Evolutionary conservation across 768 basidiomycete genomes (phyloP).

Genomic region (Phanerochaete carnosa): DNA sequence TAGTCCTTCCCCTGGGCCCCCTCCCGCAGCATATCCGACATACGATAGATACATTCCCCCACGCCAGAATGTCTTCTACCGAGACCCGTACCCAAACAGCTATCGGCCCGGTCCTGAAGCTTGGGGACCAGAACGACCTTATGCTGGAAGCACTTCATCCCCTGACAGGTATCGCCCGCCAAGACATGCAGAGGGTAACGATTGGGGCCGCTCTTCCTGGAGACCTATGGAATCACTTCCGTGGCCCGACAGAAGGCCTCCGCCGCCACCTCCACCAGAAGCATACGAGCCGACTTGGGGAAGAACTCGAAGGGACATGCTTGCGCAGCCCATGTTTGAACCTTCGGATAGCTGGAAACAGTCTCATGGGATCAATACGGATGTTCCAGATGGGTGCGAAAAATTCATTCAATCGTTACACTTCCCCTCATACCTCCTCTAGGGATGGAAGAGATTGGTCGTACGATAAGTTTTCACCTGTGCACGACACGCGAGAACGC

Average conservation of each 20-base stretch:
- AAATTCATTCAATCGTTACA: neutral
- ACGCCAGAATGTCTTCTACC: slow-evolving; percentile 33
- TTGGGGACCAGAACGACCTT: slow-evolving; percentile 31
- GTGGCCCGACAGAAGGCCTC: slow-evolving; percentile 42
- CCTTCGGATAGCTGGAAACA: slow-evolving; percentile 74
- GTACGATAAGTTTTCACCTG: slow-evolving; percentile 9
- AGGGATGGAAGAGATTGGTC: slow-evolving; percentile 6
- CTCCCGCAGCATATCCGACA: slow-evolving; percentile 35
- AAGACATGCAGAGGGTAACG: slow-evolving; percentile 37
- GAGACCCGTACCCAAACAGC: slow-evolving; percentile 36
- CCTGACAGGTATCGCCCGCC: slow-evolving; percentile 47
- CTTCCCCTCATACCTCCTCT: neutral
- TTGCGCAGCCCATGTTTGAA: slow-evolving; percentile 61
- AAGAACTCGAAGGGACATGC: slow-evolving; percentile 33
- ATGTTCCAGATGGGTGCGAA: slow-evolving; percentile 10
- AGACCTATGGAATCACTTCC: slow-evolving; percentile 29
- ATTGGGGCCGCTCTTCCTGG: slow-evolving; percentile 49
- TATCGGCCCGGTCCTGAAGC: slow-evolving; percentile 30
- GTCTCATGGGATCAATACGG: slow-evolving; percentile 28
- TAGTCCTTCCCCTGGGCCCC: slow-evolving; percentile 29
- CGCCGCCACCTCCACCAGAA: slow-evolving; percentile 22
- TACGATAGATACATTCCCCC: slow-evolving; percentile 54
- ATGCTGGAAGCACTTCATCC: slow-evolving; percentile 43
- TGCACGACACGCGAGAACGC: slow-evolving; percentile 11
- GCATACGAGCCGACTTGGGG: slow-evolving; percentile 16